Conservation (phyloP, 164 flowering plant species). For the Tetracentron sinense region DNA sequence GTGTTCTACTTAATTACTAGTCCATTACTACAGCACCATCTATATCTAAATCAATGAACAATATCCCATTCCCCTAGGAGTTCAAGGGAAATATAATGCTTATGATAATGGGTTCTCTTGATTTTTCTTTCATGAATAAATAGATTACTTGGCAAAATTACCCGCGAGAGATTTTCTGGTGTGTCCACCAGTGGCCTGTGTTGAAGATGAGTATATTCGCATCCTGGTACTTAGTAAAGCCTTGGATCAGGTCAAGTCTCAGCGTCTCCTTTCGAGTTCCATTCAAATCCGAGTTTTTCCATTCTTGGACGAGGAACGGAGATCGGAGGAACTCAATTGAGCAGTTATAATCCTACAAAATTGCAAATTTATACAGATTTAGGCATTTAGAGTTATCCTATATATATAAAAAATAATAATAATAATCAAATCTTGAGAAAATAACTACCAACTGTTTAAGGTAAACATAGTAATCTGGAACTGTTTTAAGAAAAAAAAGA, state of each 20-base stretch:
- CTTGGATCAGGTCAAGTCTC: constrained; percentile 46
- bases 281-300: constrained; percentile 11
- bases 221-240: constrained; percentile 25
- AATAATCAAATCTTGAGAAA: no score
- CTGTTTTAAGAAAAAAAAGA: no score
- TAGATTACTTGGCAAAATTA: constrained; percentile 7
- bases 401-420: no score
- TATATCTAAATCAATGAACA: no score
- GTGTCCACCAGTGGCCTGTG: constrained; percentile 74
- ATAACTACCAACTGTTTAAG: no score
- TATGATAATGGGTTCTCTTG: not conserved
- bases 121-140: not conserved
- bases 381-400: no score
- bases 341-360: constrained; percentile 43
- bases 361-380: no score
- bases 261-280: constrained; percentile 36
- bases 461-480: no score
- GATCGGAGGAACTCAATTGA: constrained; percentile 50
- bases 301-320: constrained; percentile 56
- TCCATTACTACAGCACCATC: no score
- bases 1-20: no score
- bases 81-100: not conserved
- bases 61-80: no score
- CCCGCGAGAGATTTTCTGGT: constrained; percentile 48
- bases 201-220: constrained; percentile 57